Evolutionary conservation across 2,329 filamentous ascomycete species (phyloP).

Genomic region (Colletotrichum salicis): DNA sequence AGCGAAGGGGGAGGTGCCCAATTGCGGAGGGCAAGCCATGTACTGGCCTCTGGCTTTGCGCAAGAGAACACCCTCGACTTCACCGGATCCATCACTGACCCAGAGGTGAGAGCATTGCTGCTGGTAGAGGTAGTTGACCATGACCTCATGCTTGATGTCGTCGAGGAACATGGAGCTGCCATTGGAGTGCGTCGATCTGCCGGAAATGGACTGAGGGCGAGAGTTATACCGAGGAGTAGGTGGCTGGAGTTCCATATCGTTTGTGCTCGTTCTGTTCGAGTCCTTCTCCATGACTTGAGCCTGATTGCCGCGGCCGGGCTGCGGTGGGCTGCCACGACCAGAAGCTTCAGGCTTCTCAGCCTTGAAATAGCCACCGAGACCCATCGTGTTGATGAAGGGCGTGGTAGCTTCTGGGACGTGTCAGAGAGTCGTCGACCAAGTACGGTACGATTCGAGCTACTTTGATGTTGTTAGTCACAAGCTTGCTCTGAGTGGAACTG

Average conservation of each 20-base stretch:
- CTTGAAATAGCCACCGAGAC: constrained; percentile 72
- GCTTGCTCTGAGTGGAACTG: background rate
- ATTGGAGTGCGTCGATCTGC: constrained; percentile 56
- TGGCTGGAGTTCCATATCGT: constrained; percentile 61
- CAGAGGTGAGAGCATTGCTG: constrained; percentile 80
- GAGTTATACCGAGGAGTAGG: constrained; percentile 60
- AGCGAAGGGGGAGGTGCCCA: constrained; percentile 72
- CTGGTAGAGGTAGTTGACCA: constrained; percentile 86
- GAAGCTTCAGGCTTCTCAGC: constrained; percentile 54
- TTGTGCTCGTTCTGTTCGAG: constrained; percentile 42
- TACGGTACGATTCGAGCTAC: background rate
- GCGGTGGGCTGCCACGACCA: constrained; percentile 36
- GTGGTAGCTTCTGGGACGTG: background rate
- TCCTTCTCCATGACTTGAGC: constrained; percentile 51
- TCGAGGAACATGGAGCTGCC: constrained; percentile 69
- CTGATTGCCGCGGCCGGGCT: constrained; percentile 38
- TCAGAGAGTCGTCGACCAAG: background rate
- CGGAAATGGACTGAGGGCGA: constrained; percentile 64
- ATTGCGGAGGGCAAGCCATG: constrained; percentile 75
- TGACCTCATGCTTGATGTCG: constrained; percentile 83
- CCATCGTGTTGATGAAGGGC: constrained; percentile 58
- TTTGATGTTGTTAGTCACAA: background rate
- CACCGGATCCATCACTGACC: constrained; percentile 76
- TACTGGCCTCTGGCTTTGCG: constrained; percentile 76
- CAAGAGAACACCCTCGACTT: constrained; percentile 77